Evolutionary conservation across 371 early-diverging fungal species (phyloP), one percentile per base, ranked within the genome.

Genomic region (Actinomucor elegans): DNA sequence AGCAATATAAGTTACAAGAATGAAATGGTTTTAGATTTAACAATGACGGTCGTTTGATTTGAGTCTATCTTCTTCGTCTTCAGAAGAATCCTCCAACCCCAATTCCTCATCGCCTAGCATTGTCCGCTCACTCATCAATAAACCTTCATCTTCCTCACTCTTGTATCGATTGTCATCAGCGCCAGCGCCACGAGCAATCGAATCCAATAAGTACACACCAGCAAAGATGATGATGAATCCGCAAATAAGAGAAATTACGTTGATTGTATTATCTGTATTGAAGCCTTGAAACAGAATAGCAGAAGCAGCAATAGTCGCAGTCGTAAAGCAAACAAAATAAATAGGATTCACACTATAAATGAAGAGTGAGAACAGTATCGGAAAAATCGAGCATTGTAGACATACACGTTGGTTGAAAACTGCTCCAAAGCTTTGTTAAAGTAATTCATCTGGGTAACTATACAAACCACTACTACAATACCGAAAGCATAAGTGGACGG

Each of bases 381-480:
- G 20, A 32, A 26, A 32, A 32, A n/a, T n/a, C n/a, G n/a, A n/a
- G n/a, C n/a, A n/a, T n/a, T n/a, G n/a, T 20, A 46, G 28, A 60
- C 77, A 64, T 77, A 83, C 84, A 91, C 74, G 58, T 93, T 94
- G 47, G 95, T 93, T 7, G 89, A 88, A 58, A 94, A 96, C 50
- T 83, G 70, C 47, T 92, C 93, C 36, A 96, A 70, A 5, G 96
- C 94, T 77, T 96, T 96, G 81, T 96, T 96, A 56, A 96, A 94
- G 64, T 95, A 96, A 66, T 94, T 95, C 86, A 96, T 89, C 71
- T 96, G 95, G n/a, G 89, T 86, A 14, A 93, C 66, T 34, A 94
- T 92, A 64, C 91, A 93, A 1, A 83, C 71, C 2, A 64, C 80
- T 8, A 94, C 91, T 11, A 87, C 78, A 17, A 89, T 53, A 8